phyloP scores from a whole-genome alignment of 1,284 basidiomycete species.

The Neotropicomus parvogracilis region DNA sequence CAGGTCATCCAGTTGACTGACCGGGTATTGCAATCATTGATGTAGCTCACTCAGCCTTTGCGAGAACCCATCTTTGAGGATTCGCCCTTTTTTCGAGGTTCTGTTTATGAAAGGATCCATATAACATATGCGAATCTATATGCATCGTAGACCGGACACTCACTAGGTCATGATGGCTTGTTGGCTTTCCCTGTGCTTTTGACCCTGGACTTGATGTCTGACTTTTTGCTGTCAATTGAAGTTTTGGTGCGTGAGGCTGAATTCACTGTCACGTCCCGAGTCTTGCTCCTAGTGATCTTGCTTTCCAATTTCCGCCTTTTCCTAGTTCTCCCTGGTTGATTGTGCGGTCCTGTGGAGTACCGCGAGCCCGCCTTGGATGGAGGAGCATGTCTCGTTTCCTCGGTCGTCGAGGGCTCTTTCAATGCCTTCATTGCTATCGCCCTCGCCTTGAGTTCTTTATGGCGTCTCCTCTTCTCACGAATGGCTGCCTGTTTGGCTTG shows the following conservation, averaged over 20 bases:
- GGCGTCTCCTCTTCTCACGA: conserved; percentile 38
- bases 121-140: conserved; percentile 11
- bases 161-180: conserved; percentile 9
- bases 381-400: background rate
- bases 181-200: conserved; percentile 2
- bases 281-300: background rate
- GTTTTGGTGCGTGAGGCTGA: conserved; percentile 1
- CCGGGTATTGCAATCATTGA: conserved; percentile 55
- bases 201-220: background rate
- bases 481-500: conserved; percentile 39
- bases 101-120: conserved; percentile 10
- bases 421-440: conserved; percentile 25
- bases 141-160: background rate
- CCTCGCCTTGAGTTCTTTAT: conserved; percentile 35
- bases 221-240: conserved; percentile 5
- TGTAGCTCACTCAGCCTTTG: conserved; percentile 32
- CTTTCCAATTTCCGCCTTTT: conserved; percentile 20
- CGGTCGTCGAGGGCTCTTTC: conserved; percentile 1
- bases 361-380: background rate
- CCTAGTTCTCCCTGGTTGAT: conserved; percentile 1
- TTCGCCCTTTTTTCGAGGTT: conserved; percentile 6
- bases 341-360: conserved; percentile 1
- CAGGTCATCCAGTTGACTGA: conserved; percentile 75
- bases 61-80: conserved; percentile 4
- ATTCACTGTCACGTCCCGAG: conserved; percentile 2